Evolutionary conservation across 1,139 yeast species (phyloP).

Genomic region (Debaryomyces sp.): DNA sequence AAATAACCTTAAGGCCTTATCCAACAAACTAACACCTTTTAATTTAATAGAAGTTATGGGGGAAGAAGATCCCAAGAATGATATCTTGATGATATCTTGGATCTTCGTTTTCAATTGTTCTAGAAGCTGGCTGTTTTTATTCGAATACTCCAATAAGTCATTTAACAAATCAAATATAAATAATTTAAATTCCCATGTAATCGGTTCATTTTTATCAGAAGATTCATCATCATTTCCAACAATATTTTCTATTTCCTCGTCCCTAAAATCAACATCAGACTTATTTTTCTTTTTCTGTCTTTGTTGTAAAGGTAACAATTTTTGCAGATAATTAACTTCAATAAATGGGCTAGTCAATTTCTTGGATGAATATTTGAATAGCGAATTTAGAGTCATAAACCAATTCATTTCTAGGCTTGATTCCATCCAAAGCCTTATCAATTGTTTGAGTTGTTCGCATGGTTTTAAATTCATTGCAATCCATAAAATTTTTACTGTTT

Average conservation of each 20-base stretch:
- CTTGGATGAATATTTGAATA: conserved; percentile 41
- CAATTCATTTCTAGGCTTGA: conserved; percentile 39
- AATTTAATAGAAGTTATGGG: conserved; percentile 62
- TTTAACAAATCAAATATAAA: conserved; percentile 63
- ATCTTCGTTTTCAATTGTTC: conserved; percentile 52
- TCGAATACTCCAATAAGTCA: conserved; percentile 48
- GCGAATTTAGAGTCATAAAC: conserved; percentile 43
- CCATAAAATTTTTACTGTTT: conserved; percentile 44
- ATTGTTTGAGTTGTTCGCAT: conserved; percentile 35
- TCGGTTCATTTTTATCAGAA: conserved; percentile 57
- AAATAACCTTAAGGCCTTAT: conserved; percentile 40
- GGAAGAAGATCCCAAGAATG: conserved; percentile 83
- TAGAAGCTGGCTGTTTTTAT: conserved; percentile 40
- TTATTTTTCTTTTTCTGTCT: conserved; percentile 45
- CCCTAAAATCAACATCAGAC: conserved; percentile 38
- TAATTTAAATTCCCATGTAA: conserved; percentile 69
- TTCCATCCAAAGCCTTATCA: conserved; percentile 46
- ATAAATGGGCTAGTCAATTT: conserved; percentile 43
- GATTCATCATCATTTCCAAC: conserved; percentile 32
- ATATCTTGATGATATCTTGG: conserved; percentile 76
- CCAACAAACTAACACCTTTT: conserved; percentile 65
- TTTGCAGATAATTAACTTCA: conserved; percentile 43
- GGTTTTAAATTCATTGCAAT: conserved; percentile 47
- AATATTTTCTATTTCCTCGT: conserved; percentile 50
- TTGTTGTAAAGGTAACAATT: conserved; percentile 46